Evolutionary conservation across 805 yeast genomes (phyloP).

Genomic region (Ogataea salicorniae): DNA sequence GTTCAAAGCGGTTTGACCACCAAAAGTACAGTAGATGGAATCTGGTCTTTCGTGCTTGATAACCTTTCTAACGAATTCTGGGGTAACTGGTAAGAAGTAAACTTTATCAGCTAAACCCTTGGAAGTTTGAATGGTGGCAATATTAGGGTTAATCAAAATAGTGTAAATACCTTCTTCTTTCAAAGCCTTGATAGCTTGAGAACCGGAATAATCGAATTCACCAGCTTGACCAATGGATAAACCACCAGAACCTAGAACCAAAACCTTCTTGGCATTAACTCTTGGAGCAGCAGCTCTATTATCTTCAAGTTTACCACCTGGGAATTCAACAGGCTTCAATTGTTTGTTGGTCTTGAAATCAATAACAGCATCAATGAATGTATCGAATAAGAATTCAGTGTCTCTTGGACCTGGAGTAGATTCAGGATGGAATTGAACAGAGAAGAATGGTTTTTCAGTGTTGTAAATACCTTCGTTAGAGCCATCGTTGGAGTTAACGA

Average conservation of each 20-base stretch:
- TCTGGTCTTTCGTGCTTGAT: slow-evolving; percentile 94
- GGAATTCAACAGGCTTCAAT: slow-evolving; percentile 76
- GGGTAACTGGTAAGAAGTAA: slow-evolving; percentile 94
- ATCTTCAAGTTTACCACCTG: slow-evolving; percentile 78
- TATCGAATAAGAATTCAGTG: slow-evolving; percentile 94
- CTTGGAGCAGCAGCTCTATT: slow-evolving; percentile 73
- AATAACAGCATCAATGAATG: slow-evolving; percentile 76
- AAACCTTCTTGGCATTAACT: slow-evolving; percentile 82
- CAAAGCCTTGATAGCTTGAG: slow-evolving; percentile 97
- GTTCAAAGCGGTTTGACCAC: slow-evolving; percentile 96
- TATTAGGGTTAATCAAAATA: slow-evolving; percentile 92
- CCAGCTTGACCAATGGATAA: slow-evolving; percentile 99
- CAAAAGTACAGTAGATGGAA: slow-evolving; percentile 94
- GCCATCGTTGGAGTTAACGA: slow-evolving; percentile 93
- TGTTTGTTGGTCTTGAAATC: slow-evolving; percentile 56
- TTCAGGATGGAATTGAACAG: slow-evolving; percentile 99
- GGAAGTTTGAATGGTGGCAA: slow-evolving; percentile 97
- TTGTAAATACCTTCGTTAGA: slow-evolving; percentile 98
- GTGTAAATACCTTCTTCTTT: slow-evolving; percentile 98
- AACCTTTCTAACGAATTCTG: slow-evolving; percentile 94
- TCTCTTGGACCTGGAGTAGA: slow-evolving; percentile 99
- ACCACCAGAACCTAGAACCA: slow-evolving; percentile 97
- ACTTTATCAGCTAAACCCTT: slow-evolving; percentile 98
- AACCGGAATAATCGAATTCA: slow-evolving; percentile 97
- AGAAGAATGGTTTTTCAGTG: slow-evolving; percentile 80